Percentiles rank a stretch among this genome's conserved stretches.
phyloP scores from a whole-genome alignment of 805 yeast species.

The Suhomyces vadensis region DNA sequence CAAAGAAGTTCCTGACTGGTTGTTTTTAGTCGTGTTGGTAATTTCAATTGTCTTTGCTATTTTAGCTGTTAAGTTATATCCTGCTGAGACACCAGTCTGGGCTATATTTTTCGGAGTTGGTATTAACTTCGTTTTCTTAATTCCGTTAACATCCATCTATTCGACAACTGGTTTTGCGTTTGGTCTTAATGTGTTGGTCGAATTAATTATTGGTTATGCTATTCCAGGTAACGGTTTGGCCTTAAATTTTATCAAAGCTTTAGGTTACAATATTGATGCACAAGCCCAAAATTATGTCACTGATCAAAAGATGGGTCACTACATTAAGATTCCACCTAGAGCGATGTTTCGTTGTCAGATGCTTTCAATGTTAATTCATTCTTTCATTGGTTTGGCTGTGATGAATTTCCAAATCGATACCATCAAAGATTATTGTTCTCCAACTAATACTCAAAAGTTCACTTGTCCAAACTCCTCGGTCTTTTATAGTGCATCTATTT shows the following conservation, averaged over 20 bases:
- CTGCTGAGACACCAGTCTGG: conserved; percentile 24
- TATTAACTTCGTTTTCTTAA: conserved; percentile 23
- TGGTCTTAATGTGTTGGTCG: conserved; percentile 19
- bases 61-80: conserved; percentile 11
- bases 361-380: conserved; percentile 22
- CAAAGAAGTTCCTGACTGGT: conserved; percentile 41
- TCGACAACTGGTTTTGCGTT: conserved; percentile 16
- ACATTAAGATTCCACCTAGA: conserved; percentile 23
- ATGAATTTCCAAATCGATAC: conserved; percentile 31
- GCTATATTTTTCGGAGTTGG: conserved; percentile 21
- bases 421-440: conserved; percentile 40
- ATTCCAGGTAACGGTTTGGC: conserved; percentile 28
- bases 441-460: conserved; percentile 45
- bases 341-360: conserved; percentile 26
- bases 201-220: conserved; percentile 26
- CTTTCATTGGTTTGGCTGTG: conserved; percentile 29
- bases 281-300: conserved; percentile 34
- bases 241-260: conserved; percentile 22
- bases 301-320: conserved; percentile 37
- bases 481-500: conserved; percentile 54
- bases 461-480: conserved; percentile 31
- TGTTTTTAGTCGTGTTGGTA: conserved; percentile 23
- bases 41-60: conserved; percentile 27
- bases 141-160: conserved; percentile 19
- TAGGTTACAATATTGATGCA: conserved; percentile 28